Evolutionary conservation across 1,284 basidiomycete species (phyloP).

Genomic region (Agaricales sp.): DNA sequence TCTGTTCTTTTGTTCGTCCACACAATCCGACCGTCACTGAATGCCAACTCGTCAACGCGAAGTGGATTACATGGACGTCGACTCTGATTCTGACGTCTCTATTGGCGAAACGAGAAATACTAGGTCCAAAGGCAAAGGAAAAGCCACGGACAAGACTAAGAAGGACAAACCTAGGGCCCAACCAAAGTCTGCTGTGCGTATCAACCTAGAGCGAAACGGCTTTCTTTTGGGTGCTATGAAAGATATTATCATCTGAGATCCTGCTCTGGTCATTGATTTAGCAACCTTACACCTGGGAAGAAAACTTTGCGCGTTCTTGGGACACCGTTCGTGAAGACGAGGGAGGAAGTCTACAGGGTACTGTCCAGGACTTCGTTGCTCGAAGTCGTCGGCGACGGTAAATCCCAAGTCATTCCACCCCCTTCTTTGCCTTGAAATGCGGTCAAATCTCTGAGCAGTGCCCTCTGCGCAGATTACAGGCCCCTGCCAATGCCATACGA

Average conservation of each 20-base stretch:
- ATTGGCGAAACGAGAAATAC: conserved; percentile 27
- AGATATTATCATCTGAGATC: conserved; percentile 2
- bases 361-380: conserved; percentile 85
- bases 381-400: conserved; percentile 77
- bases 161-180: conserved; percentile 43
- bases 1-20: too few relatives aligned
- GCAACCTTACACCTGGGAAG: conserved; percentile 93
- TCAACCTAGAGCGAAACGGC: conserved; percentile 7
- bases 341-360: conserved; percentile 79
- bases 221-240: conserved; percentile 10
- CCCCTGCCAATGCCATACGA: conserved; percentile 75
- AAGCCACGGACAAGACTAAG: conserved; percentile 27
- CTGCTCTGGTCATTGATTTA: conserved; percentile 17
- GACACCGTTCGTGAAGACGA: conserved; percentile 97
- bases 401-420: conserved; percentile 18
- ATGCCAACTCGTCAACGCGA: too few relatives aligned
- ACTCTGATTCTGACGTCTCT: conserved; percentile 46
- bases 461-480: conserved; percentile 26
- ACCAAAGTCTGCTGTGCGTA: conserved; percentile 17
- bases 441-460: conserved; percentile 1
- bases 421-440: conserved; percentile 3
- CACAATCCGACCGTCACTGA: too few relatives aligned
- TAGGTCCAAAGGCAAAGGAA: conserved; percentile 33
- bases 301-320: conserved; percentile 90
- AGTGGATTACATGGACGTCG: conserved; percentile 35